Evolutionary conservation across 2,329 filamentous ascomycete genomes (phyloP), one percentile per base, ranked within the genome.

Genomic region (Emergomyces pasteurianus): DNA sequence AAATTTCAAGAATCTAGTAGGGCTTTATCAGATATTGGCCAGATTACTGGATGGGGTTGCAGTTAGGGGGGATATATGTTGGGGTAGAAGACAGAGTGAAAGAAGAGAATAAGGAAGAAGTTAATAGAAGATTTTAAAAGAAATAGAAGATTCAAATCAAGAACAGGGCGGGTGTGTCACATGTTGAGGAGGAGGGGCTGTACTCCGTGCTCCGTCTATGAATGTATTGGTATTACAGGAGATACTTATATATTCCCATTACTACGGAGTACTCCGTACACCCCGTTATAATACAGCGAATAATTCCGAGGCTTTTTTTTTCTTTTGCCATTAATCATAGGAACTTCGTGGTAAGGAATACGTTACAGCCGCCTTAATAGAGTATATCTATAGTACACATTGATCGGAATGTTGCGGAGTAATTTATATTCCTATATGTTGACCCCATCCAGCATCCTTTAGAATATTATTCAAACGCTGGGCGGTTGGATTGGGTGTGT

Each of bases 1-100:
- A 52, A n/a, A 3, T 31, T 3, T 49, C 16, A 6, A 10, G 58
- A 53, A 53, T 21, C 31, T 38, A 52, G 43, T 28, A 36, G 40
- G 34, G 28, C 26, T n/a, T 12, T 23, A 34, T 46, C 42, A 61
- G 58, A 50, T n/a, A 52, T 42, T 12, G 47, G 50, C 10, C 28
- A 56, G 53, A 50, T 31, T 42, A 60, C 59, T 61, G 47, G 60
- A 58, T 53, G 61, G 54, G 55, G 34, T n/a, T 28, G 43, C 9
- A 36, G 47, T 42, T 53, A 60, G 53, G 31, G 46, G 55, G 46
- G 53, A 58, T 54, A 36, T 49, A 43, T 53, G 40, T 34, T 55
- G 52, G 14, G n/a, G 34, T 26, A 26, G 46, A 28, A 16, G 34
- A 40, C 14, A 12, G 34, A 36, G 34, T 36, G 34, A 8, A 36